Evolutionary conservation across 2,329 filamentous ascomycete genomes (phyloP), one percentile per base, ranked within the genome.

Genomic region (Penicillium sp.): DNA sequence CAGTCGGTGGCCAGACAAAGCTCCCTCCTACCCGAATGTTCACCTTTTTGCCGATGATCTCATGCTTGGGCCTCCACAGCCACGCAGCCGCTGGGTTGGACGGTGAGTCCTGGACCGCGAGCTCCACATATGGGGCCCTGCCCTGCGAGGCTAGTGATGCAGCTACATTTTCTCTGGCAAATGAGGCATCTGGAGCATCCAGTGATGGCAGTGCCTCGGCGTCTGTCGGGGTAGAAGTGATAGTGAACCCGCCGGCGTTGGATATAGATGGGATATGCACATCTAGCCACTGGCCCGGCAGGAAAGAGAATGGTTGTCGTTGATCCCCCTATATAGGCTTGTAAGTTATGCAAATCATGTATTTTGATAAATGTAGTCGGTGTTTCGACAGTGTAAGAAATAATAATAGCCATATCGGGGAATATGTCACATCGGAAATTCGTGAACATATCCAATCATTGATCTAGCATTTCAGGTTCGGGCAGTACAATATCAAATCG

Each of bases 271-370:
- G 91, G 52, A 91, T 83, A 71, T 89, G 88, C 7, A 91, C 87
- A 71, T 96, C 92, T 55, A 96, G 82, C 90, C 91, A 96, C 79
- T 96, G 92, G 53, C 92, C 92, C 5, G 92, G 86, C 6, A 87
- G 81, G 75, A 95, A 96, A 82, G 90, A 73, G 44, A 75, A 69
- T 57, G 68, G 59, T 55, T 71, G 68, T 53, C 65, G 62, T 62
- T 66, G 59, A 26, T 57, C 60, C 24, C 61, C 42, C 69, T 71
- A 48, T 21, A n/a, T 14, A 11, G 9, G 2, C 2, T 31, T 39
- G 39, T 42, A 13, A 42, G n/a, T 52, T n/a, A 24, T n/a, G 4
- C 21, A 31, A 6, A 35, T 24, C n/a, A 16, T 29, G 22, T 5
- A 1, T 14, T 43, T 27, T 31, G 9, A 5, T 45, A 3, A 4